Evolutionary conservation across 805 yeast species (phyloP).

Genomic region (Spathaspora sp.): DNA sequence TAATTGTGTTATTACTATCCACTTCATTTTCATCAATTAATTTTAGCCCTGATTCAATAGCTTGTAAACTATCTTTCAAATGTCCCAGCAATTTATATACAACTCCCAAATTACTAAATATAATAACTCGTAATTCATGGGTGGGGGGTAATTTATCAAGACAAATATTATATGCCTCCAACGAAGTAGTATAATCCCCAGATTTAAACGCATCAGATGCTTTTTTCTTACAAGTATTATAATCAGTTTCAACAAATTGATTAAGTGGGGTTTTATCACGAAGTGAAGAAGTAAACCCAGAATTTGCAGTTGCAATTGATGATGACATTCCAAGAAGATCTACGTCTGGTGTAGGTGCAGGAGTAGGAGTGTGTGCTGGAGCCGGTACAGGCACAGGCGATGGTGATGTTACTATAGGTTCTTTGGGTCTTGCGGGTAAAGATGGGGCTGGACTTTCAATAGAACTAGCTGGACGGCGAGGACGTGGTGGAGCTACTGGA

Average conservation of each 20-base stretch:
- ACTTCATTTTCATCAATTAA: constrained; percentile 28
- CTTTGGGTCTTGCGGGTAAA: background rate
- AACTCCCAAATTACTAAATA: constrained; percentile 68
- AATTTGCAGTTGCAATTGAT: background rate
- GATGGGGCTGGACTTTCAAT: background rate
- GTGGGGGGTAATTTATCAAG: constrained; percentile 50
- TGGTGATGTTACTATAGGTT: background rate
- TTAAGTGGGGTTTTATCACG: constrained; percentile 22
- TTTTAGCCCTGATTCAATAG: constrained; percentile 46
- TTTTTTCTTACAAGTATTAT: constrained; percentile 46
- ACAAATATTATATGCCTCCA: constrained; percentile 52
- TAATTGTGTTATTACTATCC: constrained; percentile 27
- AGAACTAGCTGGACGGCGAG: background rate
- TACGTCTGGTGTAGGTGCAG: constrained; percentile 10
- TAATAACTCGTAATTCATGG: constrained; percentile 65
- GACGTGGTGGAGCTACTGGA: constrained; percentile 3
- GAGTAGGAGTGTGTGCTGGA: constrained; percentile 4
- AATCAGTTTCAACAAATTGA: constrained; percentile 37
- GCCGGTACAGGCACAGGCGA: constrained; percentile 5
- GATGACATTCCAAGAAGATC: constrained; percentile 26
- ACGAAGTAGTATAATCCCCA: constrained; percentile 80
- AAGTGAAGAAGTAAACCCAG: background rate
- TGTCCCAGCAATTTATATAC: constrained; percentile 12
- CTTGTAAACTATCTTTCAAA: constrained; percentile 27
- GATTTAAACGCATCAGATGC: constrained; percentile 65